Conservation (phyloP, 108 stramenopile species). For the Bacterosira constricta region DNA sequence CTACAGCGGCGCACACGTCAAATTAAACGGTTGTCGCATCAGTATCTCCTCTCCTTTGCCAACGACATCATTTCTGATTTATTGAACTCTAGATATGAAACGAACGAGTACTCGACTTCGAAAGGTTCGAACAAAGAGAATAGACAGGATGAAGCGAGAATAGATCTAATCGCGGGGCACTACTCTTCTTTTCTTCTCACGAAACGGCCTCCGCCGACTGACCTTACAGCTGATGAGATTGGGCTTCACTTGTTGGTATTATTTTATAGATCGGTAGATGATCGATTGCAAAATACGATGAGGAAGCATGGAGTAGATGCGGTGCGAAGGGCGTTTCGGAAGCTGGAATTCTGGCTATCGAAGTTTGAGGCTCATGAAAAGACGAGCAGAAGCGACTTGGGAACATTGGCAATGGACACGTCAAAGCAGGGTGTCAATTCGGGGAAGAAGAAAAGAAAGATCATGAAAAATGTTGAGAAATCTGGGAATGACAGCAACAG, state of each 20-base stretch:
- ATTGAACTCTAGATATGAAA: not conserved
- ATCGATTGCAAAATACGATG: not conserved
- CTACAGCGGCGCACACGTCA: not conserved
- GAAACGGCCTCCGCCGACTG: not conserved
- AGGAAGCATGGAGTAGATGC: conserved; percentile 14
- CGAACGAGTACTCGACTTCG: not conserved
- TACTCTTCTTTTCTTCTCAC: conserved; percentile 4
- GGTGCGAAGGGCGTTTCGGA: not conserved
- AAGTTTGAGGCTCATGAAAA: not conserved
- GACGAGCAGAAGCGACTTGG: too few species aligned
- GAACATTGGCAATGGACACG: too few species aligned
- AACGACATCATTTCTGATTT: not conserved
- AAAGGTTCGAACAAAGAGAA: not conserved
- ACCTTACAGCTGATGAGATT: not conserved
- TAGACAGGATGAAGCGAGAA: not conserved
- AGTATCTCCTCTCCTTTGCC: not conserved
- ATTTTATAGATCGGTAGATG: conserved; percentile 12
- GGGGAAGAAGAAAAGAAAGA: not conserved
- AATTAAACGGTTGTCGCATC: not conserved
- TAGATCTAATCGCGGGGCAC: conserved; percentile 1
- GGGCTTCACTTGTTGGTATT: conserved; percentile 4
- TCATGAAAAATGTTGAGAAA: too few species aligned
- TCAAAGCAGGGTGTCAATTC: too few species aligned
- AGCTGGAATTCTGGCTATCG: not conserved
- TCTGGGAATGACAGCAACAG: too few species aligned